A percentile compares a stretch with the other conserved stretches of the same genome.
These are phyloP conservation scores for Pestalotiopsis sp. DNA, from an alignment of 2,329 filamentous ascomycete genomes.

Conservation along the genomic window DNA sequence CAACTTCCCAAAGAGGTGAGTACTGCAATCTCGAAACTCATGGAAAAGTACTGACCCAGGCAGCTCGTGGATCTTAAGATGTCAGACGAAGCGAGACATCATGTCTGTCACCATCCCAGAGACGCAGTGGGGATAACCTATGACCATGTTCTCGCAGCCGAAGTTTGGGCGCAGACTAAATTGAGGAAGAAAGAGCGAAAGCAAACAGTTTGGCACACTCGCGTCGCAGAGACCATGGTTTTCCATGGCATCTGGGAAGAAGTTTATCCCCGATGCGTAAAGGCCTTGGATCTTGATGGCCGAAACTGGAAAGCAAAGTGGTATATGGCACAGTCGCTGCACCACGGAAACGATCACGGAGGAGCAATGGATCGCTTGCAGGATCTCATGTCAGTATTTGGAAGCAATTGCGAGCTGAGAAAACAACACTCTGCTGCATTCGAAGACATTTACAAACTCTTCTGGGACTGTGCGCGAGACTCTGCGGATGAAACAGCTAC, in stretches of 20 bases:
- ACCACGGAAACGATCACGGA: not conserved
- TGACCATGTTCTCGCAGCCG: not conserved
- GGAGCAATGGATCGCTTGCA: not conserved
- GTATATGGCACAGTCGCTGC: not conserved
- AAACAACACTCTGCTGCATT: not conserved
- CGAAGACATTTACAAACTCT: not conserved
- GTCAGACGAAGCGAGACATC: not conserved
- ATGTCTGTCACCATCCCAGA: not conserved
- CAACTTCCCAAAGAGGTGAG: not conserved
- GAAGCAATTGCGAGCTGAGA: not conserved
- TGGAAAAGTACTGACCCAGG: not conserved
- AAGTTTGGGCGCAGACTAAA: not conserved
- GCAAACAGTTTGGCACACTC: not conserved
- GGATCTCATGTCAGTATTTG: not conserved
- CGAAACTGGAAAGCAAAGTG: not conserved
- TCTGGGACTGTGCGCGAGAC: not conserved
- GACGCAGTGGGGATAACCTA: not conserved
- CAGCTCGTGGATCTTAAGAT: not conserved
- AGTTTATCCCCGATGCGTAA: not conserved
- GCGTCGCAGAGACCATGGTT: not conserved
- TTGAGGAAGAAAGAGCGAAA: not conserved
- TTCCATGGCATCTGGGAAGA: not conserved
- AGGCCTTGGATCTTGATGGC: not conserved
- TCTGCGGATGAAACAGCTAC: not conserved
- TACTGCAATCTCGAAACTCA: not conserved